Evolutionary conservation across 139 green algal genomes (phyloP).

Genomic region (Prasinococcaceae sp.): DNA sequence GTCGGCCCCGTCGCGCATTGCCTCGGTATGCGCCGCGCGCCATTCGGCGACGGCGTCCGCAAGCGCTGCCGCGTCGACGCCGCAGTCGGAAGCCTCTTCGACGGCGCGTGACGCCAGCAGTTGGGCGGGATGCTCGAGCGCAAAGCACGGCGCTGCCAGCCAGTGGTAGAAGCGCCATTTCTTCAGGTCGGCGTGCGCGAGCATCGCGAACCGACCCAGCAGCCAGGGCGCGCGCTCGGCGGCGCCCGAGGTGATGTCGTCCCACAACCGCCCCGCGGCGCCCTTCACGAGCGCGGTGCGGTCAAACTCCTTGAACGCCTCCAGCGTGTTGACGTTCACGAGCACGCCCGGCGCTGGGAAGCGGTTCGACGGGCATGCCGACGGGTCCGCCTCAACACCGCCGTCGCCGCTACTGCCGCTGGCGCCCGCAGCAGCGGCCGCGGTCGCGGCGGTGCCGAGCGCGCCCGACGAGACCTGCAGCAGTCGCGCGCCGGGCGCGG

Average conservation of each 20-base stretch:
- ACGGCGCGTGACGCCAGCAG: neutral
- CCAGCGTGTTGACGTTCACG: conserved; percentile 59
- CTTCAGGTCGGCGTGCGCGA: conserved; percentile 82
- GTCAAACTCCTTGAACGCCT: conserved; percentile 44
- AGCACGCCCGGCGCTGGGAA: conserved; percentile 15
- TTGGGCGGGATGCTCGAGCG: conserved; percentile 5
- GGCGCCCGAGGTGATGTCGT: conserved; percentile 36
- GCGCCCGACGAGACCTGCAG: neutral
- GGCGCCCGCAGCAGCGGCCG: no score
- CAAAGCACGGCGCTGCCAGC: conserved; percentile 62
- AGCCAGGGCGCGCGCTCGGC: conserved; percentile 32
- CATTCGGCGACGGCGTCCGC: no score
- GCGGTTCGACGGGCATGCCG: neutral
- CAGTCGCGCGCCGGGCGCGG: neutral
- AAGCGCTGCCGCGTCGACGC: neutral
- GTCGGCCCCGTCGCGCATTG: no score
- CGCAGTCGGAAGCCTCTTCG: neutral
- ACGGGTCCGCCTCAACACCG: neutral
- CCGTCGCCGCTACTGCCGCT: no score
- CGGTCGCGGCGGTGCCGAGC: neutral
- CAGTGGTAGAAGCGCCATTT: conserved; percentile 68
- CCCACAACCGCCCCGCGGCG: conserved; percentile 27
- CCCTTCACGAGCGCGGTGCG: conserved; percentile 2
- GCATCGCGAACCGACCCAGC: conserved; percentile 47
- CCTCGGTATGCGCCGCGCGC: no score